phyloP scores from a whole-genome alignment of 2,329 filamentous ascomycete species.

The Thelonectria rubi region DNA sequence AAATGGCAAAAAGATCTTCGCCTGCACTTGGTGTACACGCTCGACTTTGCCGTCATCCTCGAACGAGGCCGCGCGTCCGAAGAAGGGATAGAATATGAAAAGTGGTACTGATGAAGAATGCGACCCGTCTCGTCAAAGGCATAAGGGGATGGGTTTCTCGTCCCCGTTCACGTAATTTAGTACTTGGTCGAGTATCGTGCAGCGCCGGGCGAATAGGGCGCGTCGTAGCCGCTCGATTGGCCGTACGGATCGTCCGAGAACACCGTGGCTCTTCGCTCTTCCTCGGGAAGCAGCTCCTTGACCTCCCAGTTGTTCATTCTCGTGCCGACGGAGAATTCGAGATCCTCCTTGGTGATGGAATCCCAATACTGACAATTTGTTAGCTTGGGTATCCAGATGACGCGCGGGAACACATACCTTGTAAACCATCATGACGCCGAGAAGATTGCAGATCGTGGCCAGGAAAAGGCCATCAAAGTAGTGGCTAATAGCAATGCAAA shows the following conservation, averaged over 20 bases:
- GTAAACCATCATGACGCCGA: constrained; percentile 99
- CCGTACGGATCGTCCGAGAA: constrained; percentile 75
- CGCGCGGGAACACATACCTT: constrained; percentile 67
- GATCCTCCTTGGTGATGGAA: constrained; percentile 96
- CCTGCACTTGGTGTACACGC: constrained; percentile 14
- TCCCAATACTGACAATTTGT: constrained; percentile 82
- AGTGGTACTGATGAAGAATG: constrained; percentile 25
- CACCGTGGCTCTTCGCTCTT: constrained; percentile 77
- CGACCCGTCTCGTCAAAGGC: constrained; percentile 31
- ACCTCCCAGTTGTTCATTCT: constrained; percentile 98
- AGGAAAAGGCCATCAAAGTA: constrained; percentile 96
- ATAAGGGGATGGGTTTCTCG: constrained; percentile 15
- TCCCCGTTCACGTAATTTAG: constrained; percentile 40
- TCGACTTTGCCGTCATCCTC: not conserved
- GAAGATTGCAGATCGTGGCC: constrained; percentile 89
- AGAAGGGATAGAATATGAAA: constrained; percentile 25
- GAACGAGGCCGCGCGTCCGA: constrained; percentile 8
- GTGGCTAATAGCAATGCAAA: constrained; percentile 86
- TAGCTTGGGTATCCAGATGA: not conserved
- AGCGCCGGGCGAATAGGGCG: constrained; percentile 57
- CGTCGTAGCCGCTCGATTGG: constrained; percentile 64
- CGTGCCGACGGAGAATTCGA: constrained; percentile 96
- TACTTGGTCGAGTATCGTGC: constrained; percentile 59
- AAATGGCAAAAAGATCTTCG: constrained; percentile 8
- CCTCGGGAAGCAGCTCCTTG: constrained; percentile 86